Percentiles rank a stretch among this genome's conserved stretches.
These are phyloP conservation scores for Sapria himalayana DNA, from an alignment of 345 rosid genomes.

Conservation along the genomic window DNA sequence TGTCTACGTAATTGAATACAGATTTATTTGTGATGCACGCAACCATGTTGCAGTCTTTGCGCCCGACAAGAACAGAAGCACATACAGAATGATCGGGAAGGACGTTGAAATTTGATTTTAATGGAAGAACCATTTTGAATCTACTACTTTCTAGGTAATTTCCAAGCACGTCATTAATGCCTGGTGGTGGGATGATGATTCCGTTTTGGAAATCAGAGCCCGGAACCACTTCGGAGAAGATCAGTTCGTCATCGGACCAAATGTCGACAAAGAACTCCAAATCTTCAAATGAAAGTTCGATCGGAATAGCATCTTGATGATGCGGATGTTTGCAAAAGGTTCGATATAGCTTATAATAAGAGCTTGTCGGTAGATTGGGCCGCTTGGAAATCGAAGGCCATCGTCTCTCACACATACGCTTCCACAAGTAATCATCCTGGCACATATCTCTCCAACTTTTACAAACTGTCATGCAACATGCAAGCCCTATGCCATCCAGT, in stretches of 20 bases:
- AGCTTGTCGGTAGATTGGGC: constrained; percentile 31
- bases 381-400: constrained; percentile 91
- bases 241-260: constrained; percentile 47
- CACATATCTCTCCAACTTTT: constrained; percentile 71
- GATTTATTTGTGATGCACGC: constrained; percentile 54
- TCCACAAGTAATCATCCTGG: constrained; percentile 84
- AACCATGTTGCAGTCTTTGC: constrained; percentile 50
- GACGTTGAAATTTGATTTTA: constrained; percentile 45
- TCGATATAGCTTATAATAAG: constrained; percentile 52
- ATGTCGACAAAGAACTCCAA: constrained; percentile 74
- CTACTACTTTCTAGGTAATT: constrained; percentile 28
- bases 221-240: constrained; percentile 58
- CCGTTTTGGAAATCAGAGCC: constrained; percentile 46
- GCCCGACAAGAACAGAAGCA: constrained; percentile 50
- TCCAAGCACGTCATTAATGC: constrained; percentile 25
- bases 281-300: constrained; percentile 49
- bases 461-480: constrained; percentile 57
- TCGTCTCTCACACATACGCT: constrained; percentile 53
- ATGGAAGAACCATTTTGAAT: constrained; percentile 60
- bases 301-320: constrained; percentile 36
- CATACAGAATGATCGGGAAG: constrained; percentile 33
- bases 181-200: constrained; percentile 27
- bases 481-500: constrained; percentile 53
- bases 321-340: constrained; percentile 33
- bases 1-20: constrained; percentile 52